Evolutionary conservation across 148 eudicot species (phyloP), one percentile per base, ranked within the genome.

Genomic region (Silene conica): DNA sequence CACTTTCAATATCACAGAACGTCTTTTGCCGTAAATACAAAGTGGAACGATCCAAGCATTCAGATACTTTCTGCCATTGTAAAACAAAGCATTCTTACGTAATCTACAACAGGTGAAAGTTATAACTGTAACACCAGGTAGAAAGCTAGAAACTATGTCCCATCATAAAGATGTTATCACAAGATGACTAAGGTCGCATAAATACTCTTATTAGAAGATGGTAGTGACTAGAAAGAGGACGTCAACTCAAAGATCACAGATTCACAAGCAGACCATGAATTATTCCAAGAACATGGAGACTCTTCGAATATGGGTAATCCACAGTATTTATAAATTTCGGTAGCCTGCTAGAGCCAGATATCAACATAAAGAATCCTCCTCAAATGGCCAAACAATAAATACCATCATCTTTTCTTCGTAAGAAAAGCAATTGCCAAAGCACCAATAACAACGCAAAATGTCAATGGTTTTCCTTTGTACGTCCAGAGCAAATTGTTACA

Each of bases 11-110:
- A 83, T 81, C 89, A 69, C 60, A 41, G 23, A 70, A 58, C 34
- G 82, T 80, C 81, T 70, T 82, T 76, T 80, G 81, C 60, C 70
- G 77, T 82, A 95, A 81, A 83, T 87, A 85, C 64, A 79, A 84
- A 73, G 84, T 76, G 76, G 88, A 85, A 75, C 80, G 87, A 73
- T 89, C 82, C 82, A 92, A 86, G 85, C 81, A 92, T 25, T 85
- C 89, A 28, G 80, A 81, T 62, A 86, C 89, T 92, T 87, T 92
- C 99, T 95, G 93, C 76, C 57, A 82, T 55, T 50, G 43, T 14
- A 3, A 69, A 69, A 69, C 19, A 55, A 59, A 63, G 62, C 5
- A 54, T 1, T 48, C 34, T 50, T 1, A 67, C 74, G 74, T 50
- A 74, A 63, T 46, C 21, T 34, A 43, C 45, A 67, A 45, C 8